Conservation (phyloP, 352 stramenopile genomes). For the Pythium utonaiense region DNA sequence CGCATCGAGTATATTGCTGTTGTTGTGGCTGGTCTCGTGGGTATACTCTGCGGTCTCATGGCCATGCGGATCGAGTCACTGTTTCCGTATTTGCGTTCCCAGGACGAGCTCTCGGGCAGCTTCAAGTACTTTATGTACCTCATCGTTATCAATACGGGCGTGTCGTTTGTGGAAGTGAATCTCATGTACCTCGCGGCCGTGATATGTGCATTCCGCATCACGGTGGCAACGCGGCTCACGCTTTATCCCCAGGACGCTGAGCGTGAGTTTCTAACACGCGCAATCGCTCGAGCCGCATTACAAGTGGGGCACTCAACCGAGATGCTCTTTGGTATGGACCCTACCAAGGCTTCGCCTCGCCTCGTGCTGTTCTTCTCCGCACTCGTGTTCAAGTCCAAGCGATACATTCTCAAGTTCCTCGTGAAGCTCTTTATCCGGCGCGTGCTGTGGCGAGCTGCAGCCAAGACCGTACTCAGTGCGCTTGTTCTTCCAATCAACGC, state of each 20-base stretch:
- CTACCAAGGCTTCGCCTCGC: background rate
- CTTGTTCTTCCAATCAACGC: background rate
- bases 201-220: background rate
- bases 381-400: background rate
- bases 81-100: background rate
- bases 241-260: background rate
- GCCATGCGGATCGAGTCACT: conserved; percentile 5
- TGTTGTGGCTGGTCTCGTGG: background rate
- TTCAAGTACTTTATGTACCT: background rate
- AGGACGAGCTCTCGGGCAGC: conserved; percentile 3
- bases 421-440: background rate
- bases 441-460: background rate
- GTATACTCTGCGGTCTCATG: conserved; percentile 2
- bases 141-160: background rate
- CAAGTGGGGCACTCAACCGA: background rate
- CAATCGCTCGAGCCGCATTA: background rate
- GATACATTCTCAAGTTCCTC: background rate
- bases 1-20: conserved; percentile 9
- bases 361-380: background rate
- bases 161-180: conserved; percentile 3
- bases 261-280: background rate
- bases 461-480: background rate
- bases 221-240: background rate
- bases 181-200: background rate
- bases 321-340: background rate